Evolutionary conservation across 768 basidiomycete species (phyloP).

Genomic region (Auriscalpium vulgare): DNA sequence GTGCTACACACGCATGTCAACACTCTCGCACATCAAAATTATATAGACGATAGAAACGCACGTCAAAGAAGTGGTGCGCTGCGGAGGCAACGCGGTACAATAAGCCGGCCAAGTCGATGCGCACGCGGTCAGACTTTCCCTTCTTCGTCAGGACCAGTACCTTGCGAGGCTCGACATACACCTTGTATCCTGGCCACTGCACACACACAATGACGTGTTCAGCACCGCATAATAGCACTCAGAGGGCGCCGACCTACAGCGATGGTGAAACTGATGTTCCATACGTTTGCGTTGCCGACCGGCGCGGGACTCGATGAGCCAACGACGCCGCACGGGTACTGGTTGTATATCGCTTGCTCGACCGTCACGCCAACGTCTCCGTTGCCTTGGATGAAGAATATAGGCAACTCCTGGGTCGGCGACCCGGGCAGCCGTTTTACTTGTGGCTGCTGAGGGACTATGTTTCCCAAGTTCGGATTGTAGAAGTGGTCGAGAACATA

Average conservation of each 20-base stretch:
- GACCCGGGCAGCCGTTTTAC: slow-evolving; percentile 9
- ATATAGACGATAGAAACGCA: background rate
- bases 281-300: slow-evolving; percentile 9
- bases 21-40: no score
- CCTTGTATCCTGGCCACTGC: slow-evolving; percentile 14
- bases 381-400: slow-evolving; percentile 14
- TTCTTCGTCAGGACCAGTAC: slow-evolving; percentile 14
- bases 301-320: slow-evolving; percentile 6
- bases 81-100: slow-evolving; percentile 12
- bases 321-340: slow-evolving; percentile 3
- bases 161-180: slow-evolving; percentile 2
- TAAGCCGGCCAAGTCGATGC: slow-evolving; percentile 10
- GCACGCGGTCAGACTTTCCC: slow-evolving; percentile 8
- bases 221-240: background rate
- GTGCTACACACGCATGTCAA: background rate
- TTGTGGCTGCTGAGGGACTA: slow-evolving; percentile 10
- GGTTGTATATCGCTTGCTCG: slow-evolving; percentile 10
- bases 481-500: slow-evolving; percentile 8
- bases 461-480: slow-evolving; percentile 2
- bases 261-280: slow-evolving; percentile 8
- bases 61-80: slow-evolving; percentile 11
- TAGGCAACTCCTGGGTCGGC: slow-evolving; percentile 10
- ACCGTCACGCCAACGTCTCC: slow-evolving; percentile 11
- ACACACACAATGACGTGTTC: background rate
- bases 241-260: slow-evolving; percentile 1